A percentile compares a stretch with the other conserved stretches of the same genome.
Evolutionary conservation across 371 early-diverging fungal genomes (phyloP).

Genomic region (Mucor lusitanicus): DNA sequence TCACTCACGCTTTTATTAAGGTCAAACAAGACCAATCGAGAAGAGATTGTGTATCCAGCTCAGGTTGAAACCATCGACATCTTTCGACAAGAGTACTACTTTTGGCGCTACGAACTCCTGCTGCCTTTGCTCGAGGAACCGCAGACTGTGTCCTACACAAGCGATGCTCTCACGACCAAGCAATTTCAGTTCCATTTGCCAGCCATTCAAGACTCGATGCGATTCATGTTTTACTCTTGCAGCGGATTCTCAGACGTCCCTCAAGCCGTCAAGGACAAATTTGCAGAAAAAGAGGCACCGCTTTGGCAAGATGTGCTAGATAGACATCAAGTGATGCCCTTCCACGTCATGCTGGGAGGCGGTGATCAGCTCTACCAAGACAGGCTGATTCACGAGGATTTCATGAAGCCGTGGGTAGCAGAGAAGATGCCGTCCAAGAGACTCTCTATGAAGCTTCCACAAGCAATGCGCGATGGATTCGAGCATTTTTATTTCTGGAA

Average conservation of each 20-base stretch:
- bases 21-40: not conserved
- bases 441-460: constrained; percentile 45
- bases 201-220: constrained; percentile 47
- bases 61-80: constrained; percentile 28
- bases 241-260: constrained; percentile 71
- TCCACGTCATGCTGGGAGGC: constrained; percentile 82
- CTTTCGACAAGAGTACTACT: constrained; percentile 31
- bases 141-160: constrained; percentile 29
- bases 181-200: constrained; percentile 39
- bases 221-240: constrained; percentile 67
- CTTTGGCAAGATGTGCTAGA: constrained; percentile 81
- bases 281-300: constrained; percentile 54
- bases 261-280: constrained; percentile 38
- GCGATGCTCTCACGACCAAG: constrained; percentile 4
- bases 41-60: not conserved
- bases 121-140: constrained; percentile 28
- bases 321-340: constrained; percentile 69
- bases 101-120: constrained; percentile 39
- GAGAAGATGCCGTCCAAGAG: constrained; percentile 42
- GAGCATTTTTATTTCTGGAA: constrained; percentile 76
- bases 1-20: constrained; percentile 7
- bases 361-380: constrained; percentile 84
- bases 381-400: constrained; percentile 37
- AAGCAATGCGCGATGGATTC: constrained; percentile 56
- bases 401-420: constrained; percentile 49